These are phyloP conservation scores for Trypanosoma lewisi DNA, from an alignment of 208 protist species.

Conservation along the genomic window DNA sequence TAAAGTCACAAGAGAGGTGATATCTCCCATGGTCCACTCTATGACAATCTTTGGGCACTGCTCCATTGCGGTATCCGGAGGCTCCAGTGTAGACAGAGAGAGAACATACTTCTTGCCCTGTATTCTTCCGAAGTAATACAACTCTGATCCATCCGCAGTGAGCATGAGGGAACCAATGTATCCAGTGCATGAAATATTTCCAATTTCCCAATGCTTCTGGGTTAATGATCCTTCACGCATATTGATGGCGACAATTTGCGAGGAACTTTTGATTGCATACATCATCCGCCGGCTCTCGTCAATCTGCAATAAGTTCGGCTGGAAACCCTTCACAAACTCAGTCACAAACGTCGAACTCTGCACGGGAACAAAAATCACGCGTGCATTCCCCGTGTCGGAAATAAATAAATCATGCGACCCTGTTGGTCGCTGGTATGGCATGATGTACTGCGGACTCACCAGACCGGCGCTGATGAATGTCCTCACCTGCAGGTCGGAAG, in stretches of 20 bases:
- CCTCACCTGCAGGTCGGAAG: slow-evolving; percentile 19
- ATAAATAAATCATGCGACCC: slow-evolving; percentile 32
- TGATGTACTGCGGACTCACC: slow-evolving; percentile 21
- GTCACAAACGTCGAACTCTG: slow-evolving; percentile 7
- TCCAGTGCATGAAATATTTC: slow-evolving; percentile 5
- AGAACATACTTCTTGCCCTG: neutral
- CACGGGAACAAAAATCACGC: slow-evolving; percentile 28
- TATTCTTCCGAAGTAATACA: slow-evolving; percentile 25
- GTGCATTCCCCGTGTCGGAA: slow-evolving; percentile 38
- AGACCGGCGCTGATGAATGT: slow-evolving; percentile 29
- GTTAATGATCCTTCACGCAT: neutral
- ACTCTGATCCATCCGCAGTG: slow-evolving; percentile 13
- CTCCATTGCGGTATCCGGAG: no score
- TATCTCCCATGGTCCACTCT: slow-evolving; percentile 1
- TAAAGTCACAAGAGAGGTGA: slow-evolving; percentile 8
- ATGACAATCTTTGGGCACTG: neutral
- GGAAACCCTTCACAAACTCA: slow-evolving; percentile 5
- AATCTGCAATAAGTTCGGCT: slow-evolving; percentile 20
- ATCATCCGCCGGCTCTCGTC: slow-evolving; percentile 8
- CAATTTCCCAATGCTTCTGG: slow-evolving; percentile 4
- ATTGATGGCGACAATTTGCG: slow-evolving; percentile 14
- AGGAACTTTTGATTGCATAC: slow-evolving; percentile 13
- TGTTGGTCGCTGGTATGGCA: slow-evolving; percentile 8
- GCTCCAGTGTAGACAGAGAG: neutral
- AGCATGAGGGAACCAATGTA: slow-evolving; percentile 23